A percentile compares a stretch with the other conserved stretches of the same genome.
phyloP scores from a whole-genome alignment of 1,284 basidiomycete species.

The Rhodotorula sp. region DNA sequence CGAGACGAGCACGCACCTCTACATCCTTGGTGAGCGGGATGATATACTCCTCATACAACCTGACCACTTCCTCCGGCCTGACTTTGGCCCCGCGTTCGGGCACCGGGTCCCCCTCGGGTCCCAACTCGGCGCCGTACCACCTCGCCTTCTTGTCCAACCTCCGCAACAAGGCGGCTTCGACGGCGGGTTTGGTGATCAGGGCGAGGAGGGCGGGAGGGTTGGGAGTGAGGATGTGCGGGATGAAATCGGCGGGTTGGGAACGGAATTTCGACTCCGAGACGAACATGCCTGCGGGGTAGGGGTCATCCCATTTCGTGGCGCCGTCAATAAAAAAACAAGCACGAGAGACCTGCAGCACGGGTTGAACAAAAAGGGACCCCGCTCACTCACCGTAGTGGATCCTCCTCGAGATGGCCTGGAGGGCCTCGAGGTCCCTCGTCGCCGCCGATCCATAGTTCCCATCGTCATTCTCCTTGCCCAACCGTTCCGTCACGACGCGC shows the following conservation, averaged over 20 bases:
- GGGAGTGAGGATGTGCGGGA: slow-evolving; percentile 80
- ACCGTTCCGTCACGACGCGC: slow-evolving; percentile 61
- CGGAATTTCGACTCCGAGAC: slow-evolving; percentile 96
- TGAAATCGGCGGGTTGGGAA: slow-evolving; percentile 77
- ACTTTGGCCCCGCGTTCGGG: slow-evolving; percentile 55
- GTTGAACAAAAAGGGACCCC: neutral
- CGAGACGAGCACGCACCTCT: slow-evolving; percentile 65
- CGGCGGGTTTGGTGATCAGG: slow-evolving; percentile 94
- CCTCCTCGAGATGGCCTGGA: slow-evolving; percentile 89
- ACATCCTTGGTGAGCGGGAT: slow-evolving; percentile 98
- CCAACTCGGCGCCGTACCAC: slow-evolving; percentile 89
- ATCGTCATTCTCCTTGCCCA: slow-evolving; percentile 70
- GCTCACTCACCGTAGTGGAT: slow-evolving; percentile 84
- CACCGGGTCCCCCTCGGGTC: slow-evolving; percentile 64
- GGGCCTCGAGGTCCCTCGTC: slow-evolving; percentile 88
- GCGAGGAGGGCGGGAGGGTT: slow-evolving; percentile 69
- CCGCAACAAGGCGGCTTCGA: slow-evolving; percentile 82
- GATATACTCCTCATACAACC: slow-evolving; percentile 89
- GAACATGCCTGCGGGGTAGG: slow-evolving; percentile 99
- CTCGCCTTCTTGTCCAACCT: slow-evolving; percentile 86
- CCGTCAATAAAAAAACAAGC: too few species aligned
- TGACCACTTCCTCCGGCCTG: slow-evolving; percentile 87
- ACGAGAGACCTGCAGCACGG: too few species aligned
- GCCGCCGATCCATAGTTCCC: slow-evolving; percentile 97
- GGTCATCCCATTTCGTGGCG: neutral